Conservation (phyloP, 768 basidiomycete species). For the Kwoniella shandongensis region DNA sequence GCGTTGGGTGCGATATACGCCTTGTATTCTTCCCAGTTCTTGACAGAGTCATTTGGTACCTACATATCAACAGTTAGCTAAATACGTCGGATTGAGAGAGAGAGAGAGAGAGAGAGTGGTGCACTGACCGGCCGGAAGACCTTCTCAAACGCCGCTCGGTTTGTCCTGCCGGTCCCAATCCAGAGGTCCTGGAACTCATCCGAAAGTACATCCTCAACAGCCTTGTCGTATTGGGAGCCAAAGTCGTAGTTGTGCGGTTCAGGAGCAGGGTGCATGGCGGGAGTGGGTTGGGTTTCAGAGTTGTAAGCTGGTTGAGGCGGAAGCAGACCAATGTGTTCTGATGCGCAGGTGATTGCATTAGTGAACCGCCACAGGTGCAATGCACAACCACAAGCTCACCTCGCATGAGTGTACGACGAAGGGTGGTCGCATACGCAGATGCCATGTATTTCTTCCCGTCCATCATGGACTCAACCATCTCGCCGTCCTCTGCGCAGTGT, state of each 20-base stretch:
- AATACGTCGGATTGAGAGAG: not conserved
- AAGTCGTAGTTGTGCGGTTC: slow-evolving; percentile 68
- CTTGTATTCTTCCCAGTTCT: slow-evolving; percentile 74
- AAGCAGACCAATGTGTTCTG: slow-evolving; percentile 86
- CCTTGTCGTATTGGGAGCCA: slow-evolving; percentile 60
- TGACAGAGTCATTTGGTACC: slow-evolving; percentile 72
- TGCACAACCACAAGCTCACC: too few species aligned
- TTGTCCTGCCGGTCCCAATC: slow-evolving; percentile 70
- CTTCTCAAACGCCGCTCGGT: slow-evolving; percentile 81
- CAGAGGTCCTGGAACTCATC: slow-evolving; percentile 64
- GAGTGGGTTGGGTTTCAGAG: slow-evolving; percentile 54
- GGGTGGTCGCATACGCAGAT: slow-evolving; percentile 74
- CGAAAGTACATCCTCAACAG: slow-evolving; percentile 76
- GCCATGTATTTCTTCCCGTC: slow-evolving; percentile 70
- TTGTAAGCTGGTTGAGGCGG: slow-evolving; percentile 63
- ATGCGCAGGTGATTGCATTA: not conserved
- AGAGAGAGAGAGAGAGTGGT: too few species aligned
- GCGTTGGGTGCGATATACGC: slow-evolving; percentile 51
- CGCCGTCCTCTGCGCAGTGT: slow-evolving; percentile 67
- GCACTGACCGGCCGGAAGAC: slow-evolving; percentile 71
- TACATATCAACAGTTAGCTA: slow-evolving; percentile 6
- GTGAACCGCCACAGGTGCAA: not conserved
- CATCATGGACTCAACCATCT: slow-evolving; percentile 74
- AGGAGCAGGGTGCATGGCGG: slow-evolving; percentile 75
- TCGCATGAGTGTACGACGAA: slow-evolving; percentile 78